Evolutionary conservation across 441 rosid species (phyloP), one percentile per base, ranked within the genome.

Genomic region (Pelargonium cotyledonis): DNA sequence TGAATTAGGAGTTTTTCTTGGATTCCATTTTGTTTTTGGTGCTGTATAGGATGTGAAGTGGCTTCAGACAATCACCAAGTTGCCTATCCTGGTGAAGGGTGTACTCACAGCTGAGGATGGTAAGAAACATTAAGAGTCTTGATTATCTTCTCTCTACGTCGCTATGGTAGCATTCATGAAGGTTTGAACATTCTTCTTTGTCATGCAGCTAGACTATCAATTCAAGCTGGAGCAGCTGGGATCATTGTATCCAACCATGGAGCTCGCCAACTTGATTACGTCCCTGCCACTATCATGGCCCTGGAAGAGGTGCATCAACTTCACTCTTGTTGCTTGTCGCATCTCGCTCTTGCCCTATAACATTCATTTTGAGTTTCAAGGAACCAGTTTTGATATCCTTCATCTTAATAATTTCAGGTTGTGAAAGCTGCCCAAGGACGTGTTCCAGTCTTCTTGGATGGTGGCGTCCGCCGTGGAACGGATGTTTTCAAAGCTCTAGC

Each of bases 201-300:
- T 60, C 62, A 4, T 80, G 80, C 88, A 95, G 97, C 99, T 68
- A 88, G 81, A 79, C 41, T 90, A 67, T 88, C 96, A 11, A 31
- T 95, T 66, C 87, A 95, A 67, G 69, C 66, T 46, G 97, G 99
- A 78, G 96, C 85, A 72, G 89, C 97, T 1, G 99, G 97, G 68
- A 91, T 91, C 53, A 89, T 95, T 23, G 99, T 95, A 43, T 95
- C 97, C 71, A 95, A 95, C 70, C 99, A 95, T 1, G 99, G 99
- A 72, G 99, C 97, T 26, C 96, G 97, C 68, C 99, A 95, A 71
- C 97, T 95, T 6, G 99, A 95, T 77, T 91, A 87, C 21, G 94
- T 85, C 49, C 99, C 99, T 67, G 89, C 97, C 49, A 88, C 99
- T 71, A 89, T 95, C 67, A 72, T 78, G 84, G 97, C 97, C 49